Evolutionary conservation across 805 yeast genomes (phyloP), one percentile per base, ranked within the genome.

Genomic region (Lipomyces mesembrius): DNA sequence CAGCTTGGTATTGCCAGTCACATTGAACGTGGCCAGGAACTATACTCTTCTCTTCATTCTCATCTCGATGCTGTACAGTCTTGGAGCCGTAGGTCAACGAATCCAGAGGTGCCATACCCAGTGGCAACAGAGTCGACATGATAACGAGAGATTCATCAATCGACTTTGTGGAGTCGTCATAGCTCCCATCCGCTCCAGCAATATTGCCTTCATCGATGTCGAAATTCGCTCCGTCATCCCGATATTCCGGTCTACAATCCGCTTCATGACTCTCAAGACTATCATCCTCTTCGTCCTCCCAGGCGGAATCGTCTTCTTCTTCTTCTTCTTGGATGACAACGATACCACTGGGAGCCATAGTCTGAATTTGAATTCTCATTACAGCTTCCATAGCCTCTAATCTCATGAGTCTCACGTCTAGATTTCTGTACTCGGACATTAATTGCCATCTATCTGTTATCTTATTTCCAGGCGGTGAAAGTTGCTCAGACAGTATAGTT

Each of bases 341-440:
- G 11, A 2, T n/a, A 17, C 22, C 49, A 29, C 57, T 54, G 2
- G 37, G 37, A 20, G 57, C 57, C 57, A 43, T 43, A 3, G 49
- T n/a, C 49, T n/a, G 49, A 43, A 43, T 43, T n/a, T 51, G 62
- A 63, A 52, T 60, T 53, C 62, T 57, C 22, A 60, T 60, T 62
- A 60, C 55, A 20, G 62, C 27, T 43, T 63, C 67, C 34, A 60
- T 20, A 8, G 27, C 52, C 52, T 63, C 67, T 17, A 63, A 34
- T 46, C 61, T 25, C 12, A 52, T 20, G 25, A 66, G 37, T 2
- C 69, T 32, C 9, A 59, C 61, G 39, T 66, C 69, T 7, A 66
- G 12, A 35, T 59, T 64, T 12, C 64, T 59, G 35, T 63, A 66
- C 22, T 59, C 61, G 9, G 22, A 12, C 54, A 59, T 27, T 9